Base-by-base conservation (phyloP, 208 protist species). In the Naegleria lovaniensis region DNA sequence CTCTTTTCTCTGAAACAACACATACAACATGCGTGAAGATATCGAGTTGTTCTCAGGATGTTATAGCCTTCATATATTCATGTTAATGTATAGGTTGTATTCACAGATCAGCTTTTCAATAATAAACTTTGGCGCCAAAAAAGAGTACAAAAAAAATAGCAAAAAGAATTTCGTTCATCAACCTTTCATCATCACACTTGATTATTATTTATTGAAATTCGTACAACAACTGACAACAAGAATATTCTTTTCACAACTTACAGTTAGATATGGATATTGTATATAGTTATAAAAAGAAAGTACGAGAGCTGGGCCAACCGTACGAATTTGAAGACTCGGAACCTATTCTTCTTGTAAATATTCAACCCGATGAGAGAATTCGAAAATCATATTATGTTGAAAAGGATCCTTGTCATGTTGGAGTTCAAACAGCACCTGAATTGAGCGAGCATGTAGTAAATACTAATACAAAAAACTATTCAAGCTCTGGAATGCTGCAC, bases 371-470 rank as follows among this genome's bases (percentile, higher is more conserved):
- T 87, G 90, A 92, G 0, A 85, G 67, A 16, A 25, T 97, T 29
- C 55, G 55, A 29, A 95, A 95, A 91, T 93, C 94, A 51, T 94
- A 95, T 51, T 98, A 96, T 92, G 96, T 94, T 22, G 93, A 91
- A 79, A 93, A 95, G 33, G 94, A 97, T 89, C 96, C 96, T 5
- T 96, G 94, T 48, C 96, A 97, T 79, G 95, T 93, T 22, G 94
- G 96, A 90, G 95, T 98, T 90, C 96, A 98, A 91, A 97, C 97
- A 91, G 96, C 98, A 9, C 96, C 97, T 29, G 93, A 96, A 91
- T 92, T 98, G n/a, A 97, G 96, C 0, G 97, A 99, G 92, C 93
- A 97, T 75, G 95, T 94, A 85, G 98, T 97, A 3, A 98, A 99
- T 94, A 99, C 97, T 39, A 96, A 98, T 90, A 95, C 96, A 16